These are phyloP conservation scores for Plasmodium cynomolgi DNA, from an alignment of 169 alveolate genomes.

Conservation along the genomic window DNA sequence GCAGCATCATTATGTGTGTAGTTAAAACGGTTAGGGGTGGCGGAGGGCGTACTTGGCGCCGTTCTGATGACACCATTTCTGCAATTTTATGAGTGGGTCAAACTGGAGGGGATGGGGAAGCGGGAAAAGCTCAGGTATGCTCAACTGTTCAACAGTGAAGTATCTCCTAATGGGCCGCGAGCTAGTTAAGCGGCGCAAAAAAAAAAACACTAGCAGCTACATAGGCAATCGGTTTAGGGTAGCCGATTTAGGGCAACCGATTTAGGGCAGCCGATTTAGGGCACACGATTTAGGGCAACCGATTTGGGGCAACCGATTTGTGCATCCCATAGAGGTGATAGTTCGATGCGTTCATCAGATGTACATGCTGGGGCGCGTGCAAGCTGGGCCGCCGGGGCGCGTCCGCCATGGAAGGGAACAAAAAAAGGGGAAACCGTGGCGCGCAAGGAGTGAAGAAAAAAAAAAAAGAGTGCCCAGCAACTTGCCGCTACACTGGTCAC, in stretches of 20 bases:
- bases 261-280: too few species aligned
- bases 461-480: neutral
- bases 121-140: neutral
- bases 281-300: too few species aligned
- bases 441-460: slow-evolving; percentile 19
- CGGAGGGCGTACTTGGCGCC: neutral
- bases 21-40: neutral
- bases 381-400: neutral
- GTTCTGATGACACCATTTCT: neutral
- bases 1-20: neutral
- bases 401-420: neutral
- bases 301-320: neutral
- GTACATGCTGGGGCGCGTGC: neutral
- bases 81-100: neutral
- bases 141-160: neutral
- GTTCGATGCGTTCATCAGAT: neutral
- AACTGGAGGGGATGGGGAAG: neutral
- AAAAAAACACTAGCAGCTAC: neutral
- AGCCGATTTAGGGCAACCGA: neutral
- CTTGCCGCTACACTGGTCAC: neutral
- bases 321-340: neutral
- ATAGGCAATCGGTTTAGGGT: neutral
- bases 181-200: neutral
- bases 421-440: neutral
- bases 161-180: neutral